Evolutionary conservation across 2,329 filamentous ascomycete species (phyloP).

Genomic region (Stemphylium lycopersici): DNA sequence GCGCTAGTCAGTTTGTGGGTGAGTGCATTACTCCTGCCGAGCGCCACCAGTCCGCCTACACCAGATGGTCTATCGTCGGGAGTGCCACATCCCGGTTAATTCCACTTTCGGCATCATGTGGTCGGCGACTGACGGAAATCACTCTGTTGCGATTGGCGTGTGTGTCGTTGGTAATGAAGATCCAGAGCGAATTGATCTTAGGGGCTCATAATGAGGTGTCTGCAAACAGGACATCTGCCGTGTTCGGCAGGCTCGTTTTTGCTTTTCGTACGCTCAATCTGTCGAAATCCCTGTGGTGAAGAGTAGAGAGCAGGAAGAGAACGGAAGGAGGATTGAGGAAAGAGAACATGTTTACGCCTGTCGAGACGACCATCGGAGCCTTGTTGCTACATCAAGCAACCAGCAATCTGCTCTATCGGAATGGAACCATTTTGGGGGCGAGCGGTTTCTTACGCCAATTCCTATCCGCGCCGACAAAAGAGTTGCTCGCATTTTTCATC

Average conservation of each 20-base stretch:
- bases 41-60: constrained; percentile 16
- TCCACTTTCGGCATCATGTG: constrained; percentile 12
- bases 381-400: constrained; percentile 59
- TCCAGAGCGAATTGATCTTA: constrained; percentile 4
- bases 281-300: background rate
- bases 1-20: constrained; percentile 18
- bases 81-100: constrained; percentile 16
- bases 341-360: constrained; percentile 58
- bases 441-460: constrained; percentile 55
- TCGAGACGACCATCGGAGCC: constrained; percentile 59
- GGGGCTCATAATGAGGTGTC: constrained; percentile 4
- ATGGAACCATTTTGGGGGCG: constrained; percentile 58
- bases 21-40: constrained; percentile 15
- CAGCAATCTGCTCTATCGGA: constrained; percentile 57
- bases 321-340: background rate
- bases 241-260: no score
- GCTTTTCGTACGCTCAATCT: background rate
- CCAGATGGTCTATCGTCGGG: constrained; percentile 1
- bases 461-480: constrained; percentile 49
- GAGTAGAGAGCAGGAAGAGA: background rate
- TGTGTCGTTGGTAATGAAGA: constrained; percentile 10
- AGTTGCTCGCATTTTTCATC: constrained; percentile 53
- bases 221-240: background rate
- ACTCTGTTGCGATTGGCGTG: constrained; percentile 19
- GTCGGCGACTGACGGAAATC: constrained; percentile 27